Evolutionary conservation across 2,329 filamentous ascomycete species (phyloP), one percentile per base, ranked within the genome.

Genomic region (Venturia pyrina): DNA sequence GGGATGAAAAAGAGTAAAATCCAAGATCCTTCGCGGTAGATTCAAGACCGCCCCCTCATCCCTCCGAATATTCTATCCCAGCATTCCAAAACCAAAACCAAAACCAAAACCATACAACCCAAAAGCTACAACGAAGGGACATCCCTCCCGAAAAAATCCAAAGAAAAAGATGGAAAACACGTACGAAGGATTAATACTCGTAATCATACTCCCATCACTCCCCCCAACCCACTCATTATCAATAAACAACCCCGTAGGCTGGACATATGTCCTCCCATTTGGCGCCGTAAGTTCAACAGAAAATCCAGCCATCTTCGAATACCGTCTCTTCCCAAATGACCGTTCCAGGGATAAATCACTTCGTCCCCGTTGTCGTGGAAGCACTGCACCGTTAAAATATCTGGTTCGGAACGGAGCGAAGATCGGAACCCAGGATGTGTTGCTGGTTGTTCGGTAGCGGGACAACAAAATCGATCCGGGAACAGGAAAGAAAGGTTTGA

Each of bases 191-290:
- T 91, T 91, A 71, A 91, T 83, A 21, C 84, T 83, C 17, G 82
- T 79, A 65, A 92, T 82, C 70, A 82, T 89, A 72, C 87, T 81
- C 57, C 83, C 86, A 17, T 83, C 83, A 74, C 82, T 86, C 66
- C 87, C 85, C 71, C 85, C 81, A 64, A 91, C 86, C 74, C 90
- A 93, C 74, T 91, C 88, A 69, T 92, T 91, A 79, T 90, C 89
- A 78, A 93, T 91, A 77, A 92, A 93, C 10, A 93, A 82, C n/a
- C 90, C 90, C 57, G 85, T 81, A 1, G 89, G 89, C 78, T 91
- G 88, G 15, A 77, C 80, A 77, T 90, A 93, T 71, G 84, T 87
- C 75, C 79, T 81, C 71, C 89, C 89, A 76, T 93, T 93, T 5
- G 90, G 90, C 62, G 90, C 89, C 10, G 83, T 89, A 67, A 93